Percentiles rank a stretch among this genome's conserved stretches.
phyloP scores from a whole-genome alignment of 768 basidiomycete genomes.

The Russula compacta region DNA sequence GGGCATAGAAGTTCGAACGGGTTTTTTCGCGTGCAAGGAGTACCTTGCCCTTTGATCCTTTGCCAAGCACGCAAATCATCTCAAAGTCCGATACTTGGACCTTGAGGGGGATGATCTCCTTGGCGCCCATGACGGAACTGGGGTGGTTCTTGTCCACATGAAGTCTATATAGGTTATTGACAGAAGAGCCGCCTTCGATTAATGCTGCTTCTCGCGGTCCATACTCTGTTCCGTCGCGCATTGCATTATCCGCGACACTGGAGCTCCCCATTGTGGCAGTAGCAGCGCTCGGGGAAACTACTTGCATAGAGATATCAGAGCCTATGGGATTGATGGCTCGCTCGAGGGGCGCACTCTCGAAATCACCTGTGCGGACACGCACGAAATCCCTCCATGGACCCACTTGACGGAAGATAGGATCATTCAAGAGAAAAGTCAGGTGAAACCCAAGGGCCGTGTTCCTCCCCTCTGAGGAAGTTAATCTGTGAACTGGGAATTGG shows the following conservation, averaged over 20 bases:
- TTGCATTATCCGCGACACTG: conserved; percentile 7
- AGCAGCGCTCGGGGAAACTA: conserved; percentile 28
- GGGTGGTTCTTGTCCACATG: conserved; percentile 45
- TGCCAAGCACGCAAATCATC: conserved; percentile 93
- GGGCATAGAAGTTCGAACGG: conserved; percentile 67
- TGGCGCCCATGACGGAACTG: conserved; percentile 40
- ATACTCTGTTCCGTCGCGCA: conserved; percentile 9
- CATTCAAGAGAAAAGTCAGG: conserved; percentile 69
- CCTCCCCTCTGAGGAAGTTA: conserved; percentile 26
- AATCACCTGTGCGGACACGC: conserved; percentile 74
- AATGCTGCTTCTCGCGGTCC: conserved; percentile 7
- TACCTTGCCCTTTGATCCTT: conserved; percentile 96
- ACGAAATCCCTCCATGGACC: conserved; percentile 82
- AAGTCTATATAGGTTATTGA: conserved; percentile 41
- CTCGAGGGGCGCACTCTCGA: conserved; percentile 80
- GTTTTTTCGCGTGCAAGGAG: conserved; percentile 78
- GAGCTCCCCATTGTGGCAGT: conserved; percentile 15
- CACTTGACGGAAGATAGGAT: conserved; percentile 48
- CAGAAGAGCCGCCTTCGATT: conserved; percentile 61
- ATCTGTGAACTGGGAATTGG: conserved; percentile 21
- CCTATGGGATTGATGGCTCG: conserved; percentile 81
- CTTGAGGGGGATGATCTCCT: conserved; percentile 52
- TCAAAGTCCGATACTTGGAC: conserved; percentile 89
- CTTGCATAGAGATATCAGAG: conserved; percentile 73
- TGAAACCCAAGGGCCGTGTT: conserved; percentile 67